Conservation (phyloP, 208 protist genomes). For the Entamoeba nuttalli region DNA sequence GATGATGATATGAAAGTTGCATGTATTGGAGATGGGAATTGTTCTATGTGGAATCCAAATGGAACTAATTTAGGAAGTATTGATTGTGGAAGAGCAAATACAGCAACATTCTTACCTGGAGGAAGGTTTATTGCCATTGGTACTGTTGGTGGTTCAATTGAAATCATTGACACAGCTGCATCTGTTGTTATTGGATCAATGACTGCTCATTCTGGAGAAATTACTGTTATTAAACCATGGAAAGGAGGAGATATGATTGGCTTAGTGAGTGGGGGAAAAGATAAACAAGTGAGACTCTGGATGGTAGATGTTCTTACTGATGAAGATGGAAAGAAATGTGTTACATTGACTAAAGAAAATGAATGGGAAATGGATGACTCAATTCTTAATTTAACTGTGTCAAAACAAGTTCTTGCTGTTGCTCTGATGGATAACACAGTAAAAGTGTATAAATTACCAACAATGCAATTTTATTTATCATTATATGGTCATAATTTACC, state of each 20-base stretch:
- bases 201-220: neutral
- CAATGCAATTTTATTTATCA: conserved; percentile 84
- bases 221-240: neutral
- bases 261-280: neutral
- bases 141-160: neutral
- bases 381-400: conserved; percentile 61
- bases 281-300: conserved; percentile 50
- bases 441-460: conserved; percentile 81
- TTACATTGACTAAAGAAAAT: conserved; percentile 26
- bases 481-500: conserved; percentile 95
- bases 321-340: neutral
- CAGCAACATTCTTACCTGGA: neutral
- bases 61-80: neutral
- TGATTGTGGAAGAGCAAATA: neutral
- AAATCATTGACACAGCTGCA: neutral
- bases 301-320: conserved; percentile 45
- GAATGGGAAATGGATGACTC: conserved; percentile 76
- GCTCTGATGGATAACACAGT: conserved; percentile 85
- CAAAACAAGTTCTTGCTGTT: conserved; percentile 65
- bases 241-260: neutral
- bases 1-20: neutral
- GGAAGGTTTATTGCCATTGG: neutral
- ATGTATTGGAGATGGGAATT: neutral
- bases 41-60: neutral
- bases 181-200: neutral